These are phyloP conservation scores for Annulohypoxylon bovei DNA, from an alignment of 495 filamentous ascomycete genomes.

Conservation along the genomic window DNA sequence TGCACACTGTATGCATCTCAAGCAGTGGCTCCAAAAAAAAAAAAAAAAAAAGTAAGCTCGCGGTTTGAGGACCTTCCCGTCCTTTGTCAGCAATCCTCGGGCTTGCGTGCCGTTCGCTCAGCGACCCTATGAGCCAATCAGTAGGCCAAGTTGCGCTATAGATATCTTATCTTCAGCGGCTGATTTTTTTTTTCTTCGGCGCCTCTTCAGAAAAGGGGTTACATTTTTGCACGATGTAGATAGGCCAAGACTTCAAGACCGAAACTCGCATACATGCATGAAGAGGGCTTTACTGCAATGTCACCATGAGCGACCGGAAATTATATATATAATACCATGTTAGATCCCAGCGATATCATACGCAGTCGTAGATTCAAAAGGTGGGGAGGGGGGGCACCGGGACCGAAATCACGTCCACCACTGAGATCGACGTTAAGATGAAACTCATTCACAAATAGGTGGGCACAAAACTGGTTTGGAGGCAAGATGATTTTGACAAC, in stretches of 20 bases:
- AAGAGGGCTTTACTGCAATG: background rate
- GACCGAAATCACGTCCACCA: background rate
- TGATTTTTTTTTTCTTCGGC: background rate
- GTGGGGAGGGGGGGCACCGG: background rate
- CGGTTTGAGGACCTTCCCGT: background rate
- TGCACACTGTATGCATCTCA: background rate
- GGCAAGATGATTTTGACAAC: background rate
- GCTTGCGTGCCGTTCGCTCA: constrained; percentile 5
- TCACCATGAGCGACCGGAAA: background rate
- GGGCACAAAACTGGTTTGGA: background rate
- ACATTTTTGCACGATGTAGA: background rate
- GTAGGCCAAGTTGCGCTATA: background rate
- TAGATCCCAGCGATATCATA: background rate
- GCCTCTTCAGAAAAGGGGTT: background rate
- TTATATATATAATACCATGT: background rate
- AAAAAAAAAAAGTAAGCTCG: background rate
- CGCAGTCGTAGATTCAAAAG: background rate
- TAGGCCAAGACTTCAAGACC: constrained; percentile 11
- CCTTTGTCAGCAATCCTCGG: constrained; percentile 31
- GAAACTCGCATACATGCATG: constrained; percentile 31
- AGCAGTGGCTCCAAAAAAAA: background rate
- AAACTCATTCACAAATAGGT: background rate
- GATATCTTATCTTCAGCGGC: background rate
- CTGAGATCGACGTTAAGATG: background rate
- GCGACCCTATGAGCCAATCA: constrained; percentile 14